Evolutionary conservation across 768 basidiomycete genomes (phyloP), one percentile per base, ranked within the genome.

Genomic region (Tubosaeta sp.): DNA sequence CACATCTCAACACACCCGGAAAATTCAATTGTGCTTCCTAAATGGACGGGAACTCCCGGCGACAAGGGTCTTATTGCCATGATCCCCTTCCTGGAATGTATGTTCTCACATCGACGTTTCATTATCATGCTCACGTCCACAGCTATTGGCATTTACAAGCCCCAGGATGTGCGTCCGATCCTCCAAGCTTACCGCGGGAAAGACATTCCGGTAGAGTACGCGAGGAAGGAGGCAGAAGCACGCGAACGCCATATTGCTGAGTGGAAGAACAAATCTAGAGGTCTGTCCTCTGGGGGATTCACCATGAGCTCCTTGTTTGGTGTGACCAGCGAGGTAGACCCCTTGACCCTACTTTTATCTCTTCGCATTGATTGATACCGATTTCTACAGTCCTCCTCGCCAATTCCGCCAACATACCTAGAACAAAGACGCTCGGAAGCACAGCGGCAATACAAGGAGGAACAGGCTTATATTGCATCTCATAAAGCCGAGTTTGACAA

Each of bases 11-110:
- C 86, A 0, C 89, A 98, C 56, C 92, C 89, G 4, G 92, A 96
- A 60, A 98, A 98, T 60, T 81, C 91, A 1, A 77, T 97, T 50
- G 71, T 91, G 43, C 60, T 98, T 31, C 83, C 86, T 16, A 84
- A 84, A 57, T 99, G 96, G 96, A 81, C 81, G 1, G 95, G 94
- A 3, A 81, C 86, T 46, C 72, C 83, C 0, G 71, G 86, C 68
- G 84, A 85, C 66, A 81, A 75, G 56, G 91, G 89, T 0, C 81
- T 98, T 35, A 68, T 97, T 18, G 86, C 84, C n/a, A 79, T 97
- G 77, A 94, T 99, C 57, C 95, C 95, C 1, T 97, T 98, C 84
- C 78, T 99, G 4, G 96, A 98, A 74, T 93, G 93, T 76, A 61
- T 48, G 77, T 71, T 9, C n/a, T 7, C 24, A 5, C 35, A 2